Base-by-base conservation (phyloP, 2,329 filamentous ascomycete species). In the Botrytis fabae region DNA sequence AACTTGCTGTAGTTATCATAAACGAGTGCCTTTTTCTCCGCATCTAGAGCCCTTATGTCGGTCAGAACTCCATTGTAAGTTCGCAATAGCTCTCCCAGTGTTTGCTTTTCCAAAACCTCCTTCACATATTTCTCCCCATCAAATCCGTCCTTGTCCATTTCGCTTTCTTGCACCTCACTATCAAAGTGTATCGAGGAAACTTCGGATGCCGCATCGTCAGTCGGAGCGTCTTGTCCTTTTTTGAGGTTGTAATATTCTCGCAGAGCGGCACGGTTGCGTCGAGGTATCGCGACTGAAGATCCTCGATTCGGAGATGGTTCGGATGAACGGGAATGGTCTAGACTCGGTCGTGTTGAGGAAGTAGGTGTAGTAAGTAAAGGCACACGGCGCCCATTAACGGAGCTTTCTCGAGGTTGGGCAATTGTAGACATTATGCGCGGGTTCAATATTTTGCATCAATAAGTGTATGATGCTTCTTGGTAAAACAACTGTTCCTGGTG, bases 1-100 rank as follows among this genome's bases (percentile, higher is more conserved):
- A 99, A 84, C 83, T 98, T 98, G 78, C 92, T 96, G 82, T 98
- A 99, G 81, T 99, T 99, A 82, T 99, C 95, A 82, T 99, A 99
- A 7, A 99, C 96, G 75, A 99, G 84, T 2, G 95, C 95, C 84
- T 99, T 99, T 82, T 96, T 92, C 86, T 99, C 96, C 38, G 95
- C 95, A 80, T 98, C 96, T 28, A 99, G 86, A 2, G 93, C 95
- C 54, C 94, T 85, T 65, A 97, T 95, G 83, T 98, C 95, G 77
- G 90, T 88, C 77, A 95, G 83, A 16, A 95, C 85, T 35, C 89
- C 87, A 64, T 91, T 90, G 80, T 96, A 94, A 1, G 91, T 85
- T 70, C 86, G 86, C 79, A 96, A 80, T 70, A 96, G 84, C 71
- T 92, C 91, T 79, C 91, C 88, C 48, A 96, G 84, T 9, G 87